phyloP scores from a whole-genome alignment of 2,329 filamentous ascomycete genomes.

The Leptographium radiaticola region DNA sequence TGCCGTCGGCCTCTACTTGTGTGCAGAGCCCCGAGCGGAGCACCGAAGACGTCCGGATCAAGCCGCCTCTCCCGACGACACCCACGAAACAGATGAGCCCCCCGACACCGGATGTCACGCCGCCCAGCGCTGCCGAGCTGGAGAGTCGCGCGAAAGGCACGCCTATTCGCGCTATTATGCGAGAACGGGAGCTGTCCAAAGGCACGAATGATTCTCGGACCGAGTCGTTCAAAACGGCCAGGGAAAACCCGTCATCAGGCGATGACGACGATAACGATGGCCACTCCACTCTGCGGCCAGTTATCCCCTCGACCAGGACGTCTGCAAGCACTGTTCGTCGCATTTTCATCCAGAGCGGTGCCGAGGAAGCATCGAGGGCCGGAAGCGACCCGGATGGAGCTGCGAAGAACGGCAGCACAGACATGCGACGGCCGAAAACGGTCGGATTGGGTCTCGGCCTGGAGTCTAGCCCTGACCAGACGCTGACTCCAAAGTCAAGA shows the following conservation, averaged over 20 bases:
- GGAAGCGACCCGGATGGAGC: neutral
- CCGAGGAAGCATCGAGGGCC: constrained; percentile 9
- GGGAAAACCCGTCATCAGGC: constrained; percentile 44
- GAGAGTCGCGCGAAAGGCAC: constrained; percentile 25
- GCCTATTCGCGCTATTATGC: constrained; percentile 28
- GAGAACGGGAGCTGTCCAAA: constrained; percentile 37
- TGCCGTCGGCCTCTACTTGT: constrained; percentile 27
- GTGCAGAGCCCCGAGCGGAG: constrained; percentile 25
- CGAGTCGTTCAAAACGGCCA: constrained; percentile 61
- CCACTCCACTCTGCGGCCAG: constrained; percentile 26
- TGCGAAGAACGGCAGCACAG: neutral
- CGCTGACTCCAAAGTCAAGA: constrained; percentile 27
- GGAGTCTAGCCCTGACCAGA: constrained; percentile 25
- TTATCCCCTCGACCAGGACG: constrained; percentile 23
- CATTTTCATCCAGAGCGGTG: neutral
- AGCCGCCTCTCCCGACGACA: constrained; percentile 33
- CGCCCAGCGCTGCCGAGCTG: constrained; percentile 35
- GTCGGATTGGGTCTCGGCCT: constrained; percentile 31
- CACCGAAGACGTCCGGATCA: constrained; percentile 23
- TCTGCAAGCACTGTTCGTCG: constrained; percentile 32
- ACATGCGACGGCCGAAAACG: constrained; percentile 19
- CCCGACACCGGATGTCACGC: constrained; percentile 64
- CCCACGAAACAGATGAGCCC: constrained; percentile 54
- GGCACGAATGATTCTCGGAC: constrained; percentile 46
- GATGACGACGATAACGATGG: constrained; percentile 50